Base-by-base conservation (phyloP, 345 rosid genomes). In the Salix arbutifolia region DNA sequence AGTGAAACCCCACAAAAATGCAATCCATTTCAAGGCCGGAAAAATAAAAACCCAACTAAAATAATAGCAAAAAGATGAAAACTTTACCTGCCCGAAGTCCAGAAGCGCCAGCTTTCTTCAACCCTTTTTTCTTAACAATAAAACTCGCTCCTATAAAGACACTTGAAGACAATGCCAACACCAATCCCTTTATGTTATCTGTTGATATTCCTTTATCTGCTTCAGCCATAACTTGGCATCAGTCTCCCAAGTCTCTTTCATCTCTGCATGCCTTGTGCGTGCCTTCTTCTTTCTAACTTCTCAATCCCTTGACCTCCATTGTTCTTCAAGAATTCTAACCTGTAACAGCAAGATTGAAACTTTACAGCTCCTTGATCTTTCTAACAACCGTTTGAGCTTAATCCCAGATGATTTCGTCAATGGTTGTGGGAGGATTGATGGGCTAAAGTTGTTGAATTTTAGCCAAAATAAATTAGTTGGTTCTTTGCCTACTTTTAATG, bases 41-140 rank as follows among this genome's bases (percentile, higher is more conserved):
- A 52, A 58, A 26, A 18, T 18, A 42, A 78, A 3, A 1, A 28
- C 6, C 35, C 12, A 60, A 67, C 25, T 3, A 31, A 14, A 26
- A 6, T 12, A 48, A 35, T 10, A 35, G 25, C 46, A 69, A 56
- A 7, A 40, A 70, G 18, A 31, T 6, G 37, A 56, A 44, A 30
- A 30, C 61, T 35, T 16, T 86, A 92, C 98, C 97, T 62, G 98
- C 98, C 82, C 97, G 82, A 58, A 86, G 80, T 10, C 97, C 95
- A 79, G 95, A 85, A 67, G 86, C 76, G 0, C 82, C 94, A 60
- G 97, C 95, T 76, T 82, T 89, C 84, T 91, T 91, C 84, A 93
- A 85, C 1, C 98, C 98, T 80, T 93, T 93, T 82, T 93, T 91
- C 89, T 93, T 93, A 62, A 93, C 87, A 61, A 93, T 93, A 89